Conservation (phyloP, 495 filamentous ascomycete species). For the Talaromyces borbonicus region DNA sequence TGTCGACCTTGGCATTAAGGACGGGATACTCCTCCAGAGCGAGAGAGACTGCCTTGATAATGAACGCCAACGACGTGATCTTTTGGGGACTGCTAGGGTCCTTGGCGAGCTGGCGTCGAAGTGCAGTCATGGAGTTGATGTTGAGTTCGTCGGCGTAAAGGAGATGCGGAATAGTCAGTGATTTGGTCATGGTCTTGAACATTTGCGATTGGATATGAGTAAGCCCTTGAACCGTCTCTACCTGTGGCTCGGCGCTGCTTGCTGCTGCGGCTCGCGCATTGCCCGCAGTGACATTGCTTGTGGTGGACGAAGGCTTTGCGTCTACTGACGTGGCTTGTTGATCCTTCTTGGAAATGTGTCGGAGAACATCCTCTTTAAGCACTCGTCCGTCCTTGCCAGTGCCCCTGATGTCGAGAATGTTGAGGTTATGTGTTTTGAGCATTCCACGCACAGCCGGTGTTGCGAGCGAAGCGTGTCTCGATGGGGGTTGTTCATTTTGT, state of each 20-base stretch:
- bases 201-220: constrained; percentile 79
- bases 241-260: constrained; percentile 37
- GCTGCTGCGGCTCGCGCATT: constrained; percentile 10
- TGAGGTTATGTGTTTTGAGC: constrained; percentile 62
- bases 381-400: constrained; percentile 91
- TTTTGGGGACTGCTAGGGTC: constrained; percentile 43
- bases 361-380: constrained; percentile 86
- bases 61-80: constrained; percentile 84
- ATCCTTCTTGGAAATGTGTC: constrained; percentile 40
- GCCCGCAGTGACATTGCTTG: not conserved
- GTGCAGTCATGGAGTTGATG: constrained; percentile 56
- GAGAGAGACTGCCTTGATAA: constrained; percentile 88
- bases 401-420: constrained; percentile 67
- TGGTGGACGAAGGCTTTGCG: constrained; percentile 7
- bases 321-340: constrained; percentile 5
- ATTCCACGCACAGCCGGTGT: constrained; percentile 90
- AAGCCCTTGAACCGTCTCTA: constrained; percentile 56
- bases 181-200: constrained; percentile 98
- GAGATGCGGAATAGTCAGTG: constrained; percentile 85
- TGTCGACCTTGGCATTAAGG: constrained; percentile 77
- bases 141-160: constrained; percentile 82
- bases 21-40: constrained; percentile 71
- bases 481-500: constrained; percentile 12
- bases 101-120: constrained; percentile 52
- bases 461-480: constrained; percentile 61